phyloP scores from a whole-genome alignment of 1,284 basidiomycete species.

The Sparassis latifolia region DNA sequence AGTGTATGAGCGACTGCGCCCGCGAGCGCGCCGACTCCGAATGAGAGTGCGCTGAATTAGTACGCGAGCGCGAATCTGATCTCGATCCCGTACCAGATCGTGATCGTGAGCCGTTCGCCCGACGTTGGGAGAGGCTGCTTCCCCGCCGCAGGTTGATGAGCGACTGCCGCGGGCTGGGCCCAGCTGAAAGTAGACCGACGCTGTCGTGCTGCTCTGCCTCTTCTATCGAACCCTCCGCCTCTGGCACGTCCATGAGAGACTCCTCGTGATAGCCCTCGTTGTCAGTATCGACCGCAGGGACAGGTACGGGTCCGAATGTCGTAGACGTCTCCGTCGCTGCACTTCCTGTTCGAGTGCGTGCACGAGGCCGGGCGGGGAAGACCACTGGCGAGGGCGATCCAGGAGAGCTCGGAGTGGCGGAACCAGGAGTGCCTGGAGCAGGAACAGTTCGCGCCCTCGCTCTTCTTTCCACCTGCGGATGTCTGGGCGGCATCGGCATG shows the following conservation, averaged over 20 bases:
- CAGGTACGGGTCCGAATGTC: constrained; percentile 28
- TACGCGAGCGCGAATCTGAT: constrained; percentile 36
- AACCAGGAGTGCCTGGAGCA: constrained; percentile 3
- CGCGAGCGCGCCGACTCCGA: constrained; percentile 42
- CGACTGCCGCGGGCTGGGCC: constrained; percentile 52
- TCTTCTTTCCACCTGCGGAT: constrained; percentile 38
- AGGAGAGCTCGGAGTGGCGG: constrained; percentile 30
- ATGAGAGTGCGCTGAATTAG: constrained; percentile 38
- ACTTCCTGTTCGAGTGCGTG: constrained; percentile 40
- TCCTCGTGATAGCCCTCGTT: constrained; percentile 30
- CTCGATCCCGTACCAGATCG: constrained; percentile 27
- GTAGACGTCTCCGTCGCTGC: constrained; percentile 29
- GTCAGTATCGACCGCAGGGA: constrained; percentile 30
- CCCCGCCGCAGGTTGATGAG: constrained; percentile 40
- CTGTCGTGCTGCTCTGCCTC: constrained; percentile 64
- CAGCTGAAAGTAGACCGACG: constrained; percentile 52
- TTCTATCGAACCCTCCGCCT: constrained; percentile 47
- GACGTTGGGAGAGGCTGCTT: constrained; percentile 26
- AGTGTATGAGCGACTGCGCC: constrained; percentile 58
- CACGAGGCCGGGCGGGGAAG: constrained; percentile 31
- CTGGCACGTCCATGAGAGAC: constrained; percentile 45
- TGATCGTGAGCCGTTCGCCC: constrained; percentile 25
- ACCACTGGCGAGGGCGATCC: constrained; percentile 40
- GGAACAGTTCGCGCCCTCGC: constrained; percentile 49
- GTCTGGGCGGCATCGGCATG: constrained; percentile 69